These are phyloP conservation scores for Linnemannia exigua DNA, from an alignment of 192 early-diverging fungal species.

Conservation along the genomic window DNA sequence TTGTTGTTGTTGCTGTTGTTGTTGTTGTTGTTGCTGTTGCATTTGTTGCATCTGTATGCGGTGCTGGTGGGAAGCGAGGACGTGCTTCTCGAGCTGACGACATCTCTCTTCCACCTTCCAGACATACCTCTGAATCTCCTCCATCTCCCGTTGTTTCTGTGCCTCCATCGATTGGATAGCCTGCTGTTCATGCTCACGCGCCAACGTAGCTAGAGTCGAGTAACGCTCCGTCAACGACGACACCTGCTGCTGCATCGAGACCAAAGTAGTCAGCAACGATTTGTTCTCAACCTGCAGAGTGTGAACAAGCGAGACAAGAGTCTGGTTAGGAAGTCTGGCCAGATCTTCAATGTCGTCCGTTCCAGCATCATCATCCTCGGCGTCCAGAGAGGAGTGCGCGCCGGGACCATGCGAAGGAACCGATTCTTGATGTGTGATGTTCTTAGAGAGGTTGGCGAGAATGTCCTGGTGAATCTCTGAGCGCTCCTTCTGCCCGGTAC, in stretches of 20 bases:
- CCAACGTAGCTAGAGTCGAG: conserved; percentile 54
- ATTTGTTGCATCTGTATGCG: conserved; percentile 47
- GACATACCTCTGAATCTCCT: conserved; percentile 66
- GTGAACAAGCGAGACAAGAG: conserved; percentile 48
- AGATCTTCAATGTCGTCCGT: conserved; percentile 32
- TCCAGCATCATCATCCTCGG: conserved; percentile 21
- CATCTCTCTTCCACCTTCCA: conserved; percentile 55
- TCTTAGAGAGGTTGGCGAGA: background rate
- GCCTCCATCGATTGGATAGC: conserved; percentile 57
- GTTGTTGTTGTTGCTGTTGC: conserved; percentile 45
- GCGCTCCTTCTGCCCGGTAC: background rate
- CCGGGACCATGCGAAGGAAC: background rate
- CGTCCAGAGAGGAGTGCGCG: background rate
- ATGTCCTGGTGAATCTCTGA: background rate
- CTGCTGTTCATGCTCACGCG: conserved; percentile 63
- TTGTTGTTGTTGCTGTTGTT: conserved; percentile 31
- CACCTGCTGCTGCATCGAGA: conserved; percentile 66
- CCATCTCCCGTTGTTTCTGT: conserved; percentile 64
- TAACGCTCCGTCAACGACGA: conserved; percentile 59
- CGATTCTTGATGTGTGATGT: background rate
- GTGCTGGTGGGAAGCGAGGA: conserved; percentile 32
- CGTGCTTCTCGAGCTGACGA: conserved; percentile 53
- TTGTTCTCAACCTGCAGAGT: conserved; percentile 62
- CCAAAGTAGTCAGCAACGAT: conserved; percentile 56
- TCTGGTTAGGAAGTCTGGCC: conserved; percentile 34